A percentile compares a stretch with the other conserved stretches of the same genome.
These are phyloP conservation scores for Thelonectria olida DNA, from an alignment of 2,329 filamentous ascomycete species.

Conservation along the genomic window DNA sequence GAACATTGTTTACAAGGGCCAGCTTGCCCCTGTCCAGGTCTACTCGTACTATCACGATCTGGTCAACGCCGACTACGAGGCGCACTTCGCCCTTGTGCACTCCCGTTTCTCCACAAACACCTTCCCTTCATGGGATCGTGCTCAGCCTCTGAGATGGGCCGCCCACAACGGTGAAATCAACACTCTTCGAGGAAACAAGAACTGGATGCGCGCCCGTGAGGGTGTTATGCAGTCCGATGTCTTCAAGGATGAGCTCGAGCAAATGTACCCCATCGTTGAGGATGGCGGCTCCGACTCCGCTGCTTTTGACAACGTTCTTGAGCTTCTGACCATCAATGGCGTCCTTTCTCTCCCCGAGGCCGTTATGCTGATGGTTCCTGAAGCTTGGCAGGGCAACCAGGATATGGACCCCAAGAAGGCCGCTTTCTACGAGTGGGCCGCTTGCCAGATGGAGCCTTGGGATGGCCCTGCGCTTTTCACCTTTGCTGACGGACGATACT, in stretches of 20 bases:
- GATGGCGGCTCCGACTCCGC: slow-evolving; percentile 97
- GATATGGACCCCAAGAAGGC: slow-evolving; percentile 94
- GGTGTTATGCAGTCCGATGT: slow-evolving; percentile 92
- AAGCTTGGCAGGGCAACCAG: slow-evolving; percentile 95
- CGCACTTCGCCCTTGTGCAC: slow-evolving; percentile 95
- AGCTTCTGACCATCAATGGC: slow-evolving; percentile 93
- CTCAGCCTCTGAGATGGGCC: slow-evolving; percentile 94
- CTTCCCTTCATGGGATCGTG: slow-evolving; percentile 97
- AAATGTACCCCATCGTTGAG: slow-evolving; percentile 93
- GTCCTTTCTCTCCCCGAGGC: slow-evolving; percentile 95
- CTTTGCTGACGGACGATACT: slow-evolving; percentile 95
- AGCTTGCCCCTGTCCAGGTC: slow-evolving; percentile 91
- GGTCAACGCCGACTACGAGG: slow-evolving; percentile 96
- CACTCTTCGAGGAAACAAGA: slow-evolving; percentile 96
- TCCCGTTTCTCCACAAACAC: slow-evolving; percentile 98
- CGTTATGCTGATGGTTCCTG: slow-evolving; percentile 98
- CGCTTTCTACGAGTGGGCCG: slow-evolving; percentile 98
- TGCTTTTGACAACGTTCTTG: slow-evolving; percentile 95
- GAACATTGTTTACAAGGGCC: slow-evolving; percentile 99
- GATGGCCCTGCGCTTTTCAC: slow-evolving; percentile 97
- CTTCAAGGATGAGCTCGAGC: slow-evolving; percentile 91
- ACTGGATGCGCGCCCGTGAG: slow-evolving; percentile 98
- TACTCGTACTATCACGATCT: slow-evolving; percentile 99
- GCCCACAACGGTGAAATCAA: slow-evolving; percentile 99
- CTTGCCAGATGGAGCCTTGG: slow-evolving; percentile 99